Evolutionary conservation across 2,329 filamentous ascomycete species (phyloP), one percentile per base, ranked within the genome.

Genomic region (Penicillium hesseltinei): DNA sequence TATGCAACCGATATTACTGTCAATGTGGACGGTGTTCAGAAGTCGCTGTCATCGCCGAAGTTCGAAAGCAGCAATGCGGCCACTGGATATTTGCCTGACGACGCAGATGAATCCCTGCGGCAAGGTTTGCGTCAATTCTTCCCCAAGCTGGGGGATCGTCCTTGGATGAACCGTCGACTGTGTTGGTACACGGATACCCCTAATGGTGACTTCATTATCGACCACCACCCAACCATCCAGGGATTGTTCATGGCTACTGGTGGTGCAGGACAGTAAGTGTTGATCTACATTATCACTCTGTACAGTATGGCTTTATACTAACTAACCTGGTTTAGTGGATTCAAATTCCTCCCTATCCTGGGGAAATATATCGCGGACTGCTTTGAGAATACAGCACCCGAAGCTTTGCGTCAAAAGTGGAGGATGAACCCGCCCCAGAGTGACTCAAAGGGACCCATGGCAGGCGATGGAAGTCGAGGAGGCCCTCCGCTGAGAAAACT

Each of bases 161-260:
- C 82, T 0, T 89, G 88, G 76, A 74, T 74, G 57, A 78, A 79
- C 51, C 85, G 83, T 2, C 78, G 85, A n/a, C 71, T 90, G 44
- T 90, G 88, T 74, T 90, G 88, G 87, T 90, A 90, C 69, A 84
- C 84, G 1, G 88, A 90, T 71, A 90, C 88, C 25, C 78, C 83
- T 0, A 84, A 84, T 8, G 87, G 83, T 6, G 84, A 90, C 65
- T 90, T 88, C 74, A 78, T 90, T 40, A 80, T 89, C 57, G 84
- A 87, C 66, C 84, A 85, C 69, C 87, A 90, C 65, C 86, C 87
- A 0, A 74, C 75, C 8, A 81, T 81, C 70, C 70, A 79, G 56
- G 69, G 87, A 75, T 5, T 89, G 13, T 67, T 67, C 29, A 58
- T 67, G 47, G 63, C 65, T 21, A 66, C 65, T 5, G 65, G 65